These are phyloP conservation scores for Hypomontagnella monticulosa DNA, from an alignment of 495 filamentous ascomycete genomes.

Conservation along the genomic window DNA sequence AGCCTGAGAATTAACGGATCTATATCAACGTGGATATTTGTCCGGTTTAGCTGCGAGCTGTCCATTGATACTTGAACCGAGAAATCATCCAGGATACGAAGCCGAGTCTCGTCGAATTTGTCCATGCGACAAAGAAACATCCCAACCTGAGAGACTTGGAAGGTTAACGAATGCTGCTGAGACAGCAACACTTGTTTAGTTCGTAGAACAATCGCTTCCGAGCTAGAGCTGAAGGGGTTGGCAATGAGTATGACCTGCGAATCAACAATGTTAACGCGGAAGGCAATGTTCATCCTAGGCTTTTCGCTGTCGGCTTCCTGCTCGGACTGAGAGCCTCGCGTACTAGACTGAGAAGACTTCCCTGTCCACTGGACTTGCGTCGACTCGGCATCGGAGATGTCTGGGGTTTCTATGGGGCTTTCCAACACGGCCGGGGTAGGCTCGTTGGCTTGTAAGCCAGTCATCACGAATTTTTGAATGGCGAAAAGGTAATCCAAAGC, in stretches of 20 bases:
- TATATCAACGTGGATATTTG: conserved; percentile 84
- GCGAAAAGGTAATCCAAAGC: conserved; percentile 95
- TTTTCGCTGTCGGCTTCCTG: conserved; percentile 37
- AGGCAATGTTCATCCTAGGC: conserved; percentile 77
- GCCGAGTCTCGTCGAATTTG: conserved; percentile 83
- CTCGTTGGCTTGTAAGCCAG: conserved; percentile 68
- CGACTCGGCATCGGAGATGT: conserved; percentile 68
- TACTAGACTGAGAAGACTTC: conserved; percentile 40
- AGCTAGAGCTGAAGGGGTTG: conserved; percentile 86
- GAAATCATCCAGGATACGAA: conserved; percentile 95
- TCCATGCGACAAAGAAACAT: conserved; percentile 99
- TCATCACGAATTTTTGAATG: conserved; percentile 79
- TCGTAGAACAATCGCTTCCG: conserved; percentile 93
- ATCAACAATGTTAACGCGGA: conserved; percentile 92
- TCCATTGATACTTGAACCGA: conserved; percentile 90
- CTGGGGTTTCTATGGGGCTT: conserved; percentile 66
- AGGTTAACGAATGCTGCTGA: conserved; percentile 90
- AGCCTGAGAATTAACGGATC: conserved; percentile 93
- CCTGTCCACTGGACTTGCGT: conserved; percentile 50
- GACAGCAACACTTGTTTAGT: conserved; percentile 94
- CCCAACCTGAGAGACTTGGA: conserved; percentile 90
- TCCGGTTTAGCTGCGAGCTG: conserved; percentile 73
- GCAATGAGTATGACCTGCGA: conserved; percentile 96
- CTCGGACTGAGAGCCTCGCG: conserved; percentile 13
- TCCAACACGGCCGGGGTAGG: conserved; percentile 63